These are phyloP conservation scores for Diophrys sp. DNA, from an alignment of 73 alveolate genomes.

Conservation along the genomic window DNA sequence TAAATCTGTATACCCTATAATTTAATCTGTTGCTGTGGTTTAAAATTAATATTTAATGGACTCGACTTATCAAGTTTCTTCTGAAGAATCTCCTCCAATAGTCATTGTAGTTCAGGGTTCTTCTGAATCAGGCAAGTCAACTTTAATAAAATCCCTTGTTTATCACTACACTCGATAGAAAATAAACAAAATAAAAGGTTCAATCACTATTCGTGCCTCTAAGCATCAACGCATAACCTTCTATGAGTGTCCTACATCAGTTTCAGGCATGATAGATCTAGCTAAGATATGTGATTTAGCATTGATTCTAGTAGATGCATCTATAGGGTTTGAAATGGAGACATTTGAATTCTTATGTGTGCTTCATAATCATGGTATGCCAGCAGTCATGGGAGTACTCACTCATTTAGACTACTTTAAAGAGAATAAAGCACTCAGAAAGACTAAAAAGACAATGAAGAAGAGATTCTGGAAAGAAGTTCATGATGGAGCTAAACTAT, in stretches of 20 bases:
- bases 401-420: slow-evolving; percentile 98
- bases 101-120: slow-evolving; percentile 89
- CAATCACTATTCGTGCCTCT: slow-evolving; percentile 89
- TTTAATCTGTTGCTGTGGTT: no score
- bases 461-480: slow-evolving; percentile 98
- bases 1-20: no score
- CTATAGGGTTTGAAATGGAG: slow-evolving; percentile 99
- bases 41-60: no score
- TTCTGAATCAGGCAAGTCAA: slow-evolving; percentile 96
- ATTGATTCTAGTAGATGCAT: slow-evolving; percentile 95
- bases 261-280: slow-evolving; percentile 96
- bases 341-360: slow-evolving; percentile 98
- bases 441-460: slow-evolving; percentile 95
- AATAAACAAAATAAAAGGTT: slow-evolving; percentile 82
- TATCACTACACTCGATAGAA: slow-evolving; percentile 92
- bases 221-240: slow-evolving; percentile 92
- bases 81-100: slow-evolving; percentile 59
- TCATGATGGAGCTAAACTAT: slow-evolving; percentile 98
- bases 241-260: slow-evolving; percentile 98
- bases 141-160: slow-evolving; percentile 97
- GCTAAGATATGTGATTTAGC: slow-evolving; percentile 98
- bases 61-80: no score
- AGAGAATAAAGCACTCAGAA: slow-evolving; percentile 96
- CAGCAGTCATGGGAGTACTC: slow-evolving; percentile 97
- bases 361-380: slow-evolving; percentile 95